Evolutionary conservation across 1,284 basidiomycete genomes (phyloP).

Genomic region (Moesziomyces sp.): DNA sequence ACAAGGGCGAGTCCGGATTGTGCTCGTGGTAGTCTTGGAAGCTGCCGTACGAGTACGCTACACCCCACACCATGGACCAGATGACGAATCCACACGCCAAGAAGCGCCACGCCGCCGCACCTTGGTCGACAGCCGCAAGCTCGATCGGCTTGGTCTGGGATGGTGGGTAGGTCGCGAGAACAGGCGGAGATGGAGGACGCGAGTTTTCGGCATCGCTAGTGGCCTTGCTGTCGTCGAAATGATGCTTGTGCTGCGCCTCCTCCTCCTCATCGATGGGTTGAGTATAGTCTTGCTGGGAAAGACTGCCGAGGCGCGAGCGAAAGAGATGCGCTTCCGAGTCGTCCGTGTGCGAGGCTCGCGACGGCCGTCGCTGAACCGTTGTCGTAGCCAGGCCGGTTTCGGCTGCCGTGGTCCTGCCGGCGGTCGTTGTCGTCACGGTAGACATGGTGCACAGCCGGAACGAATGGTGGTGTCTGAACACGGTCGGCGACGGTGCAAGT

Average conservation of each 20-base stretch:
- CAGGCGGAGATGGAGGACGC: constrained; percentile 12
- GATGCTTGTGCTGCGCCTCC: constrained; percentile 13
- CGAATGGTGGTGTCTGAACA: no score
- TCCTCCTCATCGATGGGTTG: constrained; percentile 18
- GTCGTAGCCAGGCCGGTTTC: constrained; percentile 4
- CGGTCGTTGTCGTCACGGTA: background rate
- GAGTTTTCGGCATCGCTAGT: constrained; percentile 15
- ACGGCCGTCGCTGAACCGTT: constrained; percentile 17
- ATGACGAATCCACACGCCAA: constrained; percentile 20
- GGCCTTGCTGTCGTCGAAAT: constrained; percentile 23
- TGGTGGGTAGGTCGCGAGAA: constrained; percentile 21
- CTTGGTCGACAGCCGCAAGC: constrained; percentile 20
- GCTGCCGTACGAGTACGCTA: constrained; percentile 53
- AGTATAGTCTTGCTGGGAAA: constrained; percentile 1
- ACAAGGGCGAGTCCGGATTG: constrained; percentile 40
- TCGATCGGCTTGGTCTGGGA: constrained; percentile 1
- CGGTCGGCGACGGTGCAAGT: no score
- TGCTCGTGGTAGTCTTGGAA: constrained; percentile 61
- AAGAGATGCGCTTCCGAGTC: constrained; percentile 15
- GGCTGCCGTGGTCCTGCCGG: constrained; percentile 4
- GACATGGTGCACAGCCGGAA: constrained; percentile 11
- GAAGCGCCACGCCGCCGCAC: constrained; percentile 32
- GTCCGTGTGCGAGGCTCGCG: constrained; percentile 19
- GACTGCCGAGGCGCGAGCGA: constrained; percentile 14
- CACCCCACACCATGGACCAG: constrained; percentile 48